Conservation (phyloP, 169 alveolate species). For the Condylostoma magnum region DNA sequence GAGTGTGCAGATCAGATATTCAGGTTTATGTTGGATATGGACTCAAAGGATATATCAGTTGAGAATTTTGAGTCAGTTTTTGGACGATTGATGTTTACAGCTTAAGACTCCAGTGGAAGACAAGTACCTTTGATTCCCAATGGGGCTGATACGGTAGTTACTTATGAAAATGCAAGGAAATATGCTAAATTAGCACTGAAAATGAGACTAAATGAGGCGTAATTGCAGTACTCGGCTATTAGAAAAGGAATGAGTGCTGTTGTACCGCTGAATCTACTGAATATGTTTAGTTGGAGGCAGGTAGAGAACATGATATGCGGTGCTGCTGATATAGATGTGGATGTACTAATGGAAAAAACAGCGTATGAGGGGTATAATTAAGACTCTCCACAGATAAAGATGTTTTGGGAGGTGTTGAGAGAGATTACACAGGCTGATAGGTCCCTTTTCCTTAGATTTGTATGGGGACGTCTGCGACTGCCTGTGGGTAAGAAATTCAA, state of each 20-base stretch:
- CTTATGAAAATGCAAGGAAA: constrained; percentile 55
- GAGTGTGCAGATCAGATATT: constrained; percentile 62
- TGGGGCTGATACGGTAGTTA: constrained; percentile 52
- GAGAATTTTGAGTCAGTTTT: constrained; percentile 7
- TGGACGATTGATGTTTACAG: neutral
- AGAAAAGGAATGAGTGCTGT: constrained; percentile 56
- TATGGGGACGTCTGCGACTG: constrained; percentile 91
- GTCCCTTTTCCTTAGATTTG: constrained; percentile 83
- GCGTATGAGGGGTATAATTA: constrained; percentile 63
- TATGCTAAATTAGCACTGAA: constrained; percentile 51
- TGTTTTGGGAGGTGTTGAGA: constrained; percentile 87
- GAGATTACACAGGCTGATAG: constrained; percentile 77
- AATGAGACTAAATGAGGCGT: constrained; percentile 62
- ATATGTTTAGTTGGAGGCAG: constrained; percentile 55
- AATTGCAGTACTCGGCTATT: constrained; percentile 54
- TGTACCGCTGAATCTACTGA: constrained; percentile 60
- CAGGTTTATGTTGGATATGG: constrained; percentile 47
- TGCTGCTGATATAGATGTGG: constrained; percentile 79
- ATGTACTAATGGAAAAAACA: constrained; percentile 79
- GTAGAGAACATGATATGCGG: constrained; percentile 86
- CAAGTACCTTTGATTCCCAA: constrained; percentile 58
- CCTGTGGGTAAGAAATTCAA: constrained; percentile 56
- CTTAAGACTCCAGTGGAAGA: constrained; percentile 40
- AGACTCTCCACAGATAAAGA: constrained; percentile 50
- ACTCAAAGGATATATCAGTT: neutral